phyloP scores from a whole-genome alignment of 257 asterid genomes.

The Rehmannia glutinosa region DNA sequence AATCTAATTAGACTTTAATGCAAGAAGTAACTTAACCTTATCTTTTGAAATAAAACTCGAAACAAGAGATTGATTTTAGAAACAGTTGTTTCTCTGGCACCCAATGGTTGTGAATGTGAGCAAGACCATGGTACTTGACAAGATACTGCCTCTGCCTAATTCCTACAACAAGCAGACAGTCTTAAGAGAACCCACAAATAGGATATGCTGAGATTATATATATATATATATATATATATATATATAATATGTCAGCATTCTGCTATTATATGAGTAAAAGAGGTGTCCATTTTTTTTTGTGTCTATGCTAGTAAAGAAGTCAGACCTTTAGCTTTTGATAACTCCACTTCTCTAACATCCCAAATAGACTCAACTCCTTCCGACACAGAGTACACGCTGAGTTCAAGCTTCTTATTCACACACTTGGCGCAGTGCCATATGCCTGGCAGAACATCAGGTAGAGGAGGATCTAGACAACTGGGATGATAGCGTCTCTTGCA shows the following conservation, averaged over 20 bases:
- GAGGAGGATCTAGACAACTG: conserved; percentile 46
- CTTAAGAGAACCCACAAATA: conserved; percentile 14
- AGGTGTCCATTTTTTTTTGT: not conserved
- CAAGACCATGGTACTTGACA: conserved; percentile 71
- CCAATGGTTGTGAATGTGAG: conserved; percentile 76
- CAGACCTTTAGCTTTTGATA: conserved; percentile 51
- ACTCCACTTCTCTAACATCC: conserved; percentile 60
- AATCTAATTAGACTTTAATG: not conserved
- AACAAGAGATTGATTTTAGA: conserved; percentile 37
- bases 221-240: too few relatives aligned
- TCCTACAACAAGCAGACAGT: conserved; percentile 38
- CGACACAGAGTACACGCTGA: conserved; percentile 59
- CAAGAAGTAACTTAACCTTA: conserved; percentile 36
- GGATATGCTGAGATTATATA: not conserved
- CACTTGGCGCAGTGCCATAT: conserved; percentile 66
- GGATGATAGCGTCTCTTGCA: conserved; percentile 56
- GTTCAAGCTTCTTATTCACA: conserved; percentile 53
- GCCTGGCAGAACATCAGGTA: conserved; percentile 42
- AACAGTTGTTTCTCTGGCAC: conserved; percentile 50
- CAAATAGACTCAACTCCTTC: conserved; percentile 60
- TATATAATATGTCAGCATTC: not conserved
- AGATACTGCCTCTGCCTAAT: conserved; percentile 63
- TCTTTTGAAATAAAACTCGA: conserved; percentile 31
- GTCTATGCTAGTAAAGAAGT: not conserved
- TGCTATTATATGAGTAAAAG: too few relatives aligned